Percentiles rank a stretch among this genome's conserved stretches.
These are phyloP conservation scores for Vigna radiata DNA, from an alignment of 306 rosid genomes.

Conservation along the genomic window DNA sequence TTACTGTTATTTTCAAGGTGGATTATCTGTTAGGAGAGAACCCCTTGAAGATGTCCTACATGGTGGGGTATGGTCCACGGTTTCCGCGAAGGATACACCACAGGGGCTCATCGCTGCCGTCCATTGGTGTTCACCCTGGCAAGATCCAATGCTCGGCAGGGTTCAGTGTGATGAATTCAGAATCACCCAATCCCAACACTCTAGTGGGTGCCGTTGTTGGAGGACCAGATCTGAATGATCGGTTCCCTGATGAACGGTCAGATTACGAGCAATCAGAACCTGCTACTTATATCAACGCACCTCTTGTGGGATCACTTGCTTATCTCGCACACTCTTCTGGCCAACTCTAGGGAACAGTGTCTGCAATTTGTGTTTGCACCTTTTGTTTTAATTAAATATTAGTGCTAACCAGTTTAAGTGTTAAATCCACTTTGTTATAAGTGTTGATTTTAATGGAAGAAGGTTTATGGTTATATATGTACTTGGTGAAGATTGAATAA, in stretches of 20 bases:
- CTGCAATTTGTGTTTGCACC: conserved; percentile 8
- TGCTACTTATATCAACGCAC: conserved; percentile 89
- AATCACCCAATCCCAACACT: conserved; percentile 76
- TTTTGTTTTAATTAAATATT: not conserved
- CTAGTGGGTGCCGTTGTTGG: conserved; percentile 79
- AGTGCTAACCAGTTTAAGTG: not conserved
- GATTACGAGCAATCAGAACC: conserved; percentile 92
- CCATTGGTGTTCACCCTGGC: conserved; percentile 61
- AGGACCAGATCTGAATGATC: conserved; percentile 79
- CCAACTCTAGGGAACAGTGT: conserved; percentile 49
- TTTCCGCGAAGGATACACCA: conserved; percentile 92
- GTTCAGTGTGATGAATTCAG: conserved; percentile 66
- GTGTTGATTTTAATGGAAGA: conserved; percentile 11
- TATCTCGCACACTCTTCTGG: conserved; percentile 76
- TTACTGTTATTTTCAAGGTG: conserved; percentile 53
- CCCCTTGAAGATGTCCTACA: conserved; percentile 87
- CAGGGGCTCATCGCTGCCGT: conserved; percentile 86
- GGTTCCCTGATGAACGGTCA: conserved; percentile 75
- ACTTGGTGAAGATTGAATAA: not conserved
- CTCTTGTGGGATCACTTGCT: conserved; percentile 75
- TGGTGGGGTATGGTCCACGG: conserved; percentile 91
- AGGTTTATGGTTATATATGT: not conserved
- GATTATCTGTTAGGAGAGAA: conserved; percentile 92
- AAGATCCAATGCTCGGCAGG: conserved; percentile 88
- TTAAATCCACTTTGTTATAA: conserved; percentile 17